Conservation (phyloP, 2,329 filamentous ascomycete species). For the Aureobasidium sp. region DNA sequence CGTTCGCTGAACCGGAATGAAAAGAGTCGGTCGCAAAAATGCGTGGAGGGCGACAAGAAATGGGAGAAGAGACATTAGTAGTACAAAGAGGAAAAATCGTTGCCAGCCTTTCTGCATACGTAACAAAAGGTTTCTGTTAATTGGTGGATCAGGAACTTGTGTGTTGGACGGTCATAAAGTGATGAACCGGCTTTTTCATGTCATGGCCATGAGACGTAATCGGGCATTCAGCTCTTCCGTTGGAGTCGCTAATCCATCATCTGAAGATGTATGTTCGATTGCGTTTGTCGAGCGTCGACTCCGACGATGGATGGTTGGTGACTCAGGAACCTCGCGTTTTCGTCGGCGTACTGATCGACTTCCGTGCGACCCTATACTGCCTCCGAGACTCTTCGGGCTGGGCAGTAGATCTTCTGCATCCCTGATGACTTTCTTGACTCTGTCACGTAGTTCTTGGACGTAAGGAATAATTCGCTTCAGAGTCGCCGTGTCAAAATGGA, state of each 20-base stretch:
- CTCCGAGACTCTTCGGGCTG: slow-evolving; percentile 31
- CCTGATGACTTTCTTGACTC: slow-evolving; percentile 41
- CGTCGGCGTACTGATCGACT: slow-evolving; percentile 32
- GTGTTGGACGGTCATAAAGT: neutral
- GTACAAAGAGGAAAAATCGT: slow-evolving; percentile 12
- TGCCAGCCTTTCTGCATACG: slow-evolving; percentile 1
- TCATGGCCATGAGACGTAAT: slow-evolving; percentile 24
- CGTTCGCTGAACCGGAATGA: slow-evolving; percentile 13
- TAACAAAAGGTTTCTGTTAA: neutral
- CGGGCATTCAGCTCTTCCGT: slow-evolving; percentile 21
- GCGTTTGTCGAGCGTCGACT: slow-evolving; percentile 14
- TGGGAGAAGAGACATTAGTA: slow-evolving; percentile 10
- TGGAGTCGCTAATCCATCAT: slow-evolving; percentile 18
- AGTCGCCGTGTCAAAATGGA: slow-evolving; percentile 61
- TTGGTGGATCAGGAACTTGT: neutral
- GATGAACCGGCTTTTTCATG: neutral
- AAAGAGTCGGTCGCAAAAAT: neutral
- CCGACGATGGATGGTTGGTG: slow-evolving; percentile 15
- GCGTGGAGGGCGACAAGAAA: neutral
- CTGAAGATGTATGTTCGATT: slow-evolving; percentile 14
- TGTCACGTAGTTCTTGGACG: slow-evolving; percentile 41
- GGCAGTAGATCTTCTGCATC: slow-evolving; percentile 43
- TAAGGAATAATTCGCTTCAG: slow-evolving; percentile 55
- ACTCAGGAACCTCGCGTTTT: slow-evolving; percentile 25
- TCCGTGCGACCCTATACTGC: slow-evolving; percentile 19